Evolutionary conservation across 202 grass and related monocot genomes (phyloP), one percentile per base, ranked within the genome.

Genomic region (Tripidium arundinaceum): DNA sequence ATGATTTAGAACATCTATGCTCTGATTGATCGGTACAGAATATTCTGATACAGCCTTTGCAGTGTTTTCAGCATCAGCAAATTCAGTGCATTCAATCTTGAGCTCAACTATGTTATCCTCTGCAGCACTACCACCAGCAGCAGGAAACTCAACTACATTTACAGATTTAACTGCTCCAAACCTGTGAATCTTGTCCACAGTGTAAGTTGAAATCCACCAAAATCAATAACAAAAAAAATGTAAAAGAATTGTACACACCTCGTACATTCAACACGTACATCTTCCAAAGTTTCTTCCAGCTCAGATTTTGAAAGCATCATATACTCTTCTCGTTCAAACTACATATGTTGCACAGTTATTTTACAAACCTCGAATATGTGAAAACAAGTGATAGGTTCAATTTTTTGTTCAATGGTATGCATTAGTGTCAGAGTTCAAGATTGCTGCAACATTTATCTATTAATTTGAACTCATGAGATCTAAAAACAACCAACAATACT

Each of bases 131-230:
- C 74, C 68, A 66, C 38, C 72, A 81, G 27, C 67, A 83, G n/a
- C 42, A 75, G 70, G 52, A 75, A 47, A 79, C 69, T 75, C 62
- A 66, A 93, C 74, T 28, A 83, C 76, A 85, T 93, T 93, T 60
- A 96, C 73, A 24, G 90, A 89, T 82, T 90, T 99, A 16, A 99
- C 92, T 52, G 88, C 88, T 87, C 96, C 96, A 90, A 99, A 99
- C 88, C 96, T 99, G 96, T 41, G 40, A 75, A 84, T 76, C 61
- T 81, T 82, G 65, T 67, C 25, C 46, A 83, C 47, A 86, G 55
- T 55, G n/a, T 86, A 89, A 89, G 68, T 26, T 70, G 34, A 70
- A 71, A 75, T 29, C 26, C 62, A 79, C 68, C 55, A 82, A 45
- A 71, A 47, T 77, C 13, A 89, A 67, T 78, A n/a, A 83, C 47